Conservation (phyloP, 2,329 filamentous ascomycete genomes). For the Monilinia laxa region DNA sequence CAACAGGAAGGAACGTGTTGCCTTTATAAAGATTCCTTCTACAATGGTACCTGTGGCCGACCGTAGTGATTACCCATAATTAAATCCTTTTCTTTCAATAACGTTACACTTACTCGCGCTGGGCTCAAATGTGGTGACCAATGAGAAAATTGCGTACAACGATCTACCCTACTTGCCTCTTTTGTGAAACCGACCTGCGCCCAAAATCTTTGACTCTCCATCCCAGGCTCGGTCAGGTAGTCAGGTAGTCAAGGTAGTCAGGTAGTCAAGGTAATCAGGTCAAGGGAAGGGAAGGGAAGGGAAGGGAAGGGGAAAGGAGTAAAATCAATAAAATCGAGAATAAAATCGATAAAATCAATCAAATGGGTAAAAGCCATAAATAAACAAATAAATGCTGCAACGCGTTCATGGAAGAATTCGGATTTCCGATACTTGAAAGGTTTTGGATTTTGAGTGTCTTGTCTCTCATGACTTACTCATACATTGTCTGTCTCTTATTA, state of each 20-base stretch:
- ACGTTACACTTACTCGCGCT: too few species aligned
- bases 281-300: too few species aligned
- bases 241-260: not conserved
- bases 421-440: not conserved
- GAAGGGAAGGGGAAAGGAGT: too few species aligned
- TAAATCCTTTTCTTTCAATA: slow-evolving; percentile 15
- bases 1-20: slow-evolving; percentile 4
- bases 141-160: slow-evolving; percentile 13
- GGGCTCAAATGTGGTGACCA: slow-evolving; percentile 2
- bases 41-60: not conserved
- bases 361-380: not conserved
- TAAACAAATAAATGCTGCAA: not conserved
- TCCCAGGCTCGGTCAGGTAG: too few species aligned
- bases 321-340: too few species aligned
- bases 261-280: too few species aligned
- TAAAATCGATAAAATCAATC: not conserved
- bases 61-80: slow-evolving; percentile 15
- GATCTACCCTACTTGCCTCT: slow-evolving; percentile 11
- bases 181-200: slow-evolving; percentile 8
- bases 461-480: too few species aligned
- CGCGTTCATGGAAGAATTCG: not conserved
- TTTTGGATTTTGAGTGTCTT: not conserved
- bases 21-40: slow-evolving; percentile 13
- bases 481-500: too few species aligned
- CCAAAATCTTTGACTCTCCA: not conserved